These are phyloP conservation scores for Pseudogymnoascus sp. DNA, from an alignment of 2,329 filamentous ascomycete species.

Conservation along the genomic window DNA sequence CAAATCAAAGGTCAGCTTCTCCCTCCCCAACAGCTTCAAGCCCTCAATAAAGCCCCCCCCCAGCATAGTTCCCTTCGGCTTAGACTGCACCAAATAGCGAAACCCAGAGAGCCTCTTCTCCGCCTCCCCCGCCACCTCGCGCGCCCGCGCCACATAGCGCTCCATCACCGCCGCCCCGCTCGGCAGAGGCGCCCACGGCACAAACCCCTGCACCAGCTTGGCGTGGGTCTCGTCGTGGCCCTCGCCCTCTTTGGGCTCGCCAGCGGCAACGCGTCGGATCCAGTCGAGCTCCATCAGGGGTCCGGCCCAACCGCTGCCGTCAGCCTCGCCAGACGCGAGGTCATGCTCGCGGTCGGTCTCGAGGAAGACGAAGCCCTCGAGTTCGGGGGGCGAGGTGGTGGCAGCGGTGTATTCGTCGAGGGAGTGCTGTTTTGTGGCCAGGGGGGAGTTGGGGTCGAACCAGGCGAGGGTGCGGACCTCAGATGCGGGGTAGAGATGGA, in stretches of 20 bases:
- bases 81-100: slow-evolving; percentile 74
- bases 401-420: slow-evolving; percentile 25
- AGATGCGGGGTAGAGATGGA: slow-evolving; percentile 72
- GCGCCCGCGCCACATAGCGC: slow-evolving; percentile 54
- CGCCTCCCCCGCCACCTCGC: slow-evolving; percentile 48
- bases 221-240: slow-evolving; percentile 46
- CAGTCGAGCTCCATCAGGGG: slow-evolving; percentile 66
- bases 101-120: slow-evolving; percentile 63
- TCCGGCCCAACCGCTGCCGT: slow-evolving; percentile 51
- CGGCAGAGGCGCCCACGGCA: slow-evolving; percentile 81
- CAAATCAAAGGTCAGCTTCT: slow-evolving; percentile 67
- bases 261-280: slow-evolving; percentile 56
- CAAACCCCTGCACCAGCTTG: slow-evolving; percentile 55
- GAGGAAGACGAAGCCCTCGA: slow-evolving; percentile 69
- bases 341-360: slow-evolving; percentile 70
- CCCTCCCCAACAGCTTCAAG: slow-evolving; percentile 54
- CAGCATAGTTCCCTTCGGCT: slow-evolving; percentile 57
- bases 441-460: slow-evolving; percentile 52
- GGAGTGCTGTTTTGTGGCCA: slow-evolving; percentile 22
- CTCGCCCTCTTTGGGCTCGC: slow-evolving; percentile 46
- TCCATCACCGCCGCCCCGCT: slow-evolving; percentile 51
- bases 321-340: slow-evolving; percentile 37
- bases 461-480: slow-evolving; percentile 62
- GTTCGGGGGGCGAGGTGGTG: slow-evolving; percentile 30
- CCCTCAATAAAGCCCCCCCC: slow-evolving; percentile 54